Conservation (phyloP, 305 asterid genomes). For the Fraxinus sp. region DNA sequence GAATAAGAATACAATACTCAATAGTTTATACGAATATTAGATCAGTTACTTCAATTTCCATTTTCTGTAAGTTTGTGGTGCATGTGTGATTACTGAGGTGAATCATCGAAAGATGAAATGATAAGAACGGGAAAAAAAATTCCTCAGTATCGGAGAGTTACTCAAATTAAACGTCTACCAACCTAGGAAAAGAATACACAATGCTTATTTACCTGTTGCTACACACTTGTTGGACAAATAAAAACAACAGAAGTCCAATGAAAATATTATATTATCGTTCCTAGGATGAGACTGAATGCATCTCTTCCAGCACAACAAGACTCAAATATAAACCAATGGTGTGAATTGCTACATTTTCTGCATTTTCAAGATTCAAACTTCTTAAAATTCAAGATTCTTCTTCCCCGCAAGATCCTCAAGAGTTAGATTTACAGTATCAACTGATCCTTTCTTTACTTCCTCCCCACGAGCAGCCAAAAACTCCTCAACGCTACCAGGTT, state of each 20-base stretch:
- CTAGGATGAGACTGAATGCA: neutral
- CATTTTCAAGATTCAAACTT: neutral
- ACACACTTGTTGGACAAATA: neutral
- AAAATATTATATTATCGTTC: neutral
- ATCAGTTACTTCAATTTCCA: neutral
- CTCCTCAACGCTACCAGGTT: constrained; percentile 75
- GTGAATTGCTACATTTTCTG: neutral
- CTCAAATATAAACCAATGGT: neutral
- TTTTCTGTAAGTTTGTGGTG: neutral
- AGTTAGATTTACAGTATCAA: constrained; percentile 60
- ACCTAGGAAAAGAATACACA: neutral
- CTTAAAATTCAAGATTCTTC: constrained; percentile 30
- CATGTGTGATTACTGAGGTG: neutral
- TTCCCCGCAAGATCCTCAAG: constrained; percentile 79
- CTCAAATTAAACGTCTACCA: neutral
- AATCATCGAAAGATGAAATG: neutral
- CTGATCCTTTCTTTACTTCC: constrained; percentile 73
- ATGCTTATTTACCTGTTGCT: neutral
- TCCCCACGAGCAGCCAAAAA: constrained; percentile 83
- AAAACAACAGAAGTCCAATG: neutral
- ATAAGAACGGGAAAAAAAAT: neutral
- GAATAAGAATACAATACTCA: neutral
- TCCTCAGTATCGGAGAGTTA: neutral
- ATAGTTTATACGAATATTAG: neutral
- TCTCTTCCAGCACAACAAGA: neutral